Percentiles rank a stretch among this genome's conserved stretches.
These are phyloP conservation scores for Nannochloropsis granulata DNA, from an alignment of 108 stramenopile genomes.

Conservation along the genomic window DNA sequence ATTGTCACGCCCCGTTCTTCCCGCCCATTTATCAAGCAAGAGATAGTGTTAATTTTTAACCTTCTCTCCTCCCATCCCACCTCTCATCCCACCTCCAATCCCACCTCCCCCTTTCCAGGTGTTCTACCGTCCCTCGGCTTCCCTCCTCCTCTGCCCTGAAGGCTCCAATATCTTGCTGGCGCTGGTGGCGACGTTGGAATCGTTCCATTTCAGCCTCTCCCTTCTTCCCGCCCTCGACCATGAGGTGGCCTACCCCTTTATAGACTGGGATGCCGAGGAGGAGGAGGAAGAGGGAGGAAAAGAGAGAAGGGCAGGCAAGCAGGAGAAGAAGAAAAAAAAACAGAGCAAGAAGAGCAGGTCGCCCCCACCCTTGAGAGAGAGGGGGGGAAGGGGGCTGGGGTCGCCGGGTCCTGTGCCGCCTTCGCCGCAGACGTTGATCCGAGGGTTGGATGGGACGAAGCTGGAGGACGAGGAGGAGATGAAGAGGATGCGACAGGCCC, in stretches of 20 bases:
- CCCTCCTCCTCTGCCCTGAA: background rate
- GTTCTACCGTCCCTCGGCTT: background rate
- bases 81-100: background rate
- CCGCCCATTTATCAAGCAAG: too few relatives aligned
- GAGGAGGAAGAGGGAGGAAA: background rate
- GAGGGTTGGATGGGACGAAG: background rate
- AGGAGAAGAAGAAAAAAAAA: background rate
- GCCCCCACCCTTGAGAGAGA: background rate
- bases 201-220: background rate
- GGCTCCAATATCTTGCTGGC: background rate
- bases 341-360: background rate
- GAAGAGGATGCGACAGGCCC: background rate
- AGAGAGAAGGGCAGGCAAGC: background rate
- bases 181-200: background rate
- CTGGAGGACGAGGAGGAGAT: background rate
- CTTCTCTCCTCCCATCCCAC: background rate
- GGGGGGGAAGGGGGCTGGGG: background rate
- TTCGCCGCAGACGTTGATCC: background rate
- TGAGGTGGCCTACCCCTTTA: background rate
- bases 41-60: background rate
- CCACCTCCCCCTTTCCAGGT: background rate
- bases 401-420: background rate
- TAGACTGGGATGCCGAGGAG: background rate
- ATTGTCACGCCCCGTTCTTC: too few relatives aligned
- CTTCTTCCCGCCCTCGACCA: background rate